A percentile compares a stretch with the other conserved stretches of the same genome.
Conservation (phyloP, 2,329 filamentous ascomycete genomes). For the Talaromyces sp. region DNA sequence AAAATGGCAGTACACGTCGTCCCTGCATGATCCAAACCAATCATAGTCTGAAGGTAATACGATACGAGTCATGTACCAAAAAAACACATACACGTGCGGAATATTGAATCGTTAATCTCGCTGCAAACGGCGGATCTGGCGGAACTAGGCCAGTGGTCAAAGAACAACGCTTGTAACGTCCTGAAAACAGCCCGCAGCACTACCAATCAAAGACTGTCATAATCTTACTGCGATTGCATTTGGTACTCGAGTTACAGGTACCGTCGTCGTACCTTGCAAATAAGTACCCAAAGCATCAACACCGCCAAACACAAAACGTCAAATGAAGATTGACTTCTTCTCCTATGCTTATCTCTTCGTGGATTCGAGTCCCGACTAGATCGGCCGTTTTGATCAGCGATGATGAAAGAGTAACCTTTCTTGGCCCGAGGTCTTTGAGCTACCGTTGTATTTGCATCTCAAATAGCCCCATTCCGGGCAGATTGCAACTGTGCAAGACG, state of each 20-base stretch:
- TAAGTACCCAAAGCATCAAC: background rate
- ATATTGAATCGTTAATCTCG: background rate
- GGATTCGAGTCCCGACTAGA: background rate
- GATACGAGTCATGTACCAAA: background rate
- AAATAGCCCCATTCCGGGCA: background rate
- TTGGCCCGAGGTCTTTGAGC: background rate
- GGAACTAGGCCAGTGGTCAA: background rate
- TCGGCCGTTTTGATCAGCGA: background rate
- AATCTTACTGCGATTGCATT: background rate
- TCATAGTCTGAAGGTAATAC: background rate
- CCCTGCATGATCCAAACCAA: background rate
- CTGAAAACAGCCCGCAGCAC: background rate
- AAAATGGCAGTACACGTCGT: background rate
- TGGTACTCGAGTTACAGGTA: background rate
- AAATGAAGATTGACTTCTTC: background rate
- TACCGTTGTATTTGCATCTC: background rate
- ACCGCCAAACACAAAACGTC: background rate
- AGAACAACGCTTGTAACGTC: background rate
- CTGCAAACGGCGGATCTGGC: slow-evolving; percentile 11
- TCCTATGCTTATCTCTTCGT: background rate
- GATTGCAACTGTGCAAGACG: background rate
- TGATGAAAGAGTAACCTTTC: background rate
- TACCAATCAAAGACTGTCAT: background rate
- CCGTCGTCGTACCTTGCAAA: background rate
- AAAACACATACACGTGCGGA: background rate